Evolutionary conservation across 1,284 basidiomycete genomes (phyloP).

Genomic region (Erythrobasidium hasegawianum): DNA sequence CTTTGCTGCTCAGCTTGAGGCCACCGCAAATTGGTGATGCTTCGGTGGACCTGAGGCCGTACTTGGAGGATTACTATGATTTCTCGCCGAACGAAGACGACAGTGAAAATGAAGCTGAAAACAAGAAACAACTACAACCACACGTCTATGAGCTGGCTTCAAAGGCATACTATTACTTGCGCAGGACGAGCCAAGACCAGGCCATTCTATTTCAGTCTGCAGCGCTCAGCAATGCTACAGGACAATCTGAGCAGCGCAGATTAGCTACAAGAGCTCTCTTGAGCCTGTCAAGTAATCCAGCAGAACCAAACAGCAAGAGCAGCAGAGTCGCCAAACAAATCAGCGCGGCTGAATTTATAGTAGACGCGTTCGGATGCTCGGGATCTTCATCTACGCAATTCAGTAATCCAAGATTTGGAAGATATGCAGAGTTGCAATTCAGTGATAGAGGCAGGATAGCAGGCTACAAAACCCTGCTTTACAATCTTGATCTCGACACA

Average conservation of each 20-base stretch:
- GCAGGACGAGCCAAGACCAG: slow-evolving; percentile 88
- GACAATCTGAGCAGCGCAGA: slow-evolving; percentile 85
- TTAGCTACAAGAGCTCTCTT: slow-evolving; percentile 86
- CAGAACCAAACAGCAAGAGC: slow-evolving; percentile 14
- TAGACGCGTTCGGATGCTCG: slow-evolving; percentile 81
- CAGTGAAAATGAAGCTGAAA: slow-evolving; percentile 41
- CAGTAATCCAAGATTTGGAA: slow-evolving; percentile 50
- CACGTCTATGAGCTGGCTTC: slow-evolving; percentile 87
- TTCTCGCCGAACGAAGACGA: slow-evolving; percentile 32
- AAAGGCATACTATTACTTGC: slow-evolving; percentile 94
- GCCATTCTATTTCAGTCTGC: slow-evolving; percentile 74
- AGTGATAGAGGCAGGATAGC: slow-evolving; percentile 64
- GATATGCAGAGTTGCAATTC: slow-evolving; percentile 53
- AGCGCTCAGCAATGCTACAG: slow-evolving; percentile 87
- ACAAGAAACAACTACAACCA: slow-evolving; percentile 58
- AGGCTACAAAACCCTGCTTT: slow-evolving; percentile 92
- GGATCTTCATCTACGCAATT: slow-evolving; percentile 49
- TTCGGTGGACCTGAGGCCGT: slow-evolving; percentile 9
- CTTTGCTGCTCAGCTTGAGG: slow-evolving; percentile 15
- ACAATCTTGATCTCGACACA: slow-evolving; percentile 70
- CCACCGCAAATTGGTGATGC: slow-evolving; percentile 14
- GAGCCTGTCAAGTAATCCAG: slow-evolving; percentile 64
- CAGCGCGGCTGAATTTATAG: slow-evolving; percentile 88
- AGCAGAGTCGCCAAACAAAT: slow-evolving; percentile 65
- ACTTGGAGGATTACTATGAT: slow-evolving; percentile 29